Conservation (phyloP, 1,139 yeast species). For the Yamadazyma taylorii region DNA sequence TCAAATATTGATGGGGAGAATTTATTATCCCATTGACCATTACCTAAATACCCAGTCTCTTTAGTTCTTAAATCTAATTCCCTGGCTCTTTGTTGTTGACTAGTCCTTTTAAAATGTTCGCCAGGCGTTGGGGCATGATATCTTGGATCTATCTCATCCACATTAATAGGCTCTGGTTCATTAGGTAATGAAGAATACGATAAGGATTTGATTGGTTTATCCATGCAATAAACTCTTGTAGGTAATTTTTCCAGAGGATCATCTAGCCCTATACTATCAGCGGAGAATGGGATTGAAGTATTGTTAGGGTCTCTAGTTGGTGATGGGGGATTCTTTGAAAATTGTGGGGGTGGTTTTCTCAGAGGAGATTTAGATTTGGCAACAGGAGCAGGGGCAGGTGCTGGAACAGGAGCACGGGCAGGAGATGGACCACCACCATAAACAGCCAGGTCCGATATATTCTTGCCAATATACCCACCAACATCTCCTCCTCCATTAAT, state of each 20-base stretch:
- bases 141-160: slow-evolving; percentile 44
- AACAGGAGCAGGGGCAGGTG: background rate
- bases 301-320: slow-evolving; percentile 15
- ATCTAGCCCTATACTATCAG: slow-evolving; percentile 43
- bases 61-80: slow-evolving; percentile 25
- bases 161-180: slow-evolving; percentile 21
- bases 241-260: slow-evolving; percentile 23
- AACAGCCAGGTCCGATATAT: too few species aligned
- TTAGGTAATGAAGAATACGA: slow-evolving; percentile 20
- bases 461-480: too few species aligned
- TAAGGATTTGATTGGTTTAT: slow-evolving; percentile 34
- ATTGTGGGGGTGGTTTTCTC: slow-evolving; percentile 27
- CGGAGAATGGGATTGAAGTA: slow-evolving; percentile 44
- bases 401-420: background rate
- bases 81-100: slow-evolving; percentile 21
- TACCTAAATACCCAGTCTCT: slow-evolving; percentile 38
- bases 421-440: too few species aligned
- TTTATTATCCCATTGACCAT: slow-evolving; percentile 34
- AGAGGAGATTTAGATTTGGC: slow-evolving; percentile 9
- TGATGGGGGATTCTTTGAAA: too few species aligned
- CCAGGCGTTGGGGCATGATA: slow-evolving; percentile 50
- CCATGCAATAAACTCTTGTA: slow-evolving; percentile 38
- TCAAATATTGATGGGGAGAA: slow-evolving; percentile 46
- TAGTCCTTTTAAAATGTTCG: slow-evolving; percentile 28
- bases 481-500: background rate